A percentile compares a stretch with the other conserved stretches of the same genome.
These are phyloP conservation scores for Trypanosoma congolense DNA, from an alignment of 208 protist genomes.

Conservation along the genomic window DNA sequence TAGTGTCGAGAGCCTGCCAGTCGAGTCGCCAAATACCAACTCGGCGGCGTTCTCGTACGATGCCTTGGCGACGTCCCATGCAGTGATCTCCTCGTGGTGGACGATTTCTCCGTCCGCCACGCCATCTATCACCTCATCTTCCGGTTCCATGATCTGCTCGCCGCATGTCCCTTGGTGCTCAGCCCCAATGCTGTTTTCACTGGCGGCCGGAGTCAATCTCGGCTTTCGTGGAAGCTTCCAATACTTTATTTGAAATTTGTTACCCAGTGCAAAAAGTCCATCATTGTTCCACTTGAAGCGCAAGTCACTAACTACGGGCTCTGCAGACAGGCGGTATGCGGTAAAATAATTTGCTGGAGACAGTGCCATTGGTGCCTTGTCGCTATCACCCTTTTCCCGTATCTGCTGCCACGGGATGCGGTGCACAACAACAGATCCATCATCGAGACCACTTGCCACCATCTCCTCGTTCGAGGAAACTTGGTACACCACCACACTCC, in stretches of 20 bases:
- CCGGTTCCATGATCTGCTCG: background rate
- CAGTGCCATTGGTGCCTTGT: background rate
- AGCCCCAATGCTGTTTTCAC: background rate
- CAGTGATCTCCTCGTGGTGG: constrained; percentile 10
- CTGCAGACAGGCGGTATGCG: constrained; percentile 12
- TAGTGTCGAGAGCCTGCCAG: constrained; percentile 48
- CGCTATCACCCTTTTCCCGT: background rate
- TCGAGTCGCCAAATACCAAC: constrained; percentile 55
- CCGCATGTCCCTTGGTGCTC: background rate
- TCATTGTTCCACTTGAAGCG: constrained; percentile 11
- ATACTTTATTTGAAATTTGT: constrained; percentile 16
- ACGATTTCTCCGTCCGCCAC: constrained; percentile 28
- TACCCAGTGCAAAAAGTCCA: constrained; percentile 23
- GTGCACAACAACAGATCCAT: constrained; percentile 20
- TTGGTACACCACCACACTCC: constrained; percentile 9
- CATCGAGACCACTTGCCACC: constrained; percentile 15
- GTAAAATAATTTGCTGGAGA: constrained; percentile 13
- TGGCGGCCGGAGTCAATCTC: too few relatives aligned
- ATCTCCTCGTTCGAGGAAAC: constrained; percentile 18
- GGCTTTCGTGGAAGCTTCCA: constrained; percentile 14
- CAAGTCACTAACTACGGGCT: constrained; percentile 10
- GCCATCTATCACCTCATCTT: constrained; percentile 20
- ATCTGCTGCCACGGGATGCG: constrained; percentile 9
- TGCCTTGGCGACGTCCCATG: constrained; percentile 21
- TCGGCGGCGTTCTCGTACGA: constrained; percentile 11